Base-by-base conservation (phyloP, 169 alveolate genomes). In the Plasmodium yoelii region DNA sequence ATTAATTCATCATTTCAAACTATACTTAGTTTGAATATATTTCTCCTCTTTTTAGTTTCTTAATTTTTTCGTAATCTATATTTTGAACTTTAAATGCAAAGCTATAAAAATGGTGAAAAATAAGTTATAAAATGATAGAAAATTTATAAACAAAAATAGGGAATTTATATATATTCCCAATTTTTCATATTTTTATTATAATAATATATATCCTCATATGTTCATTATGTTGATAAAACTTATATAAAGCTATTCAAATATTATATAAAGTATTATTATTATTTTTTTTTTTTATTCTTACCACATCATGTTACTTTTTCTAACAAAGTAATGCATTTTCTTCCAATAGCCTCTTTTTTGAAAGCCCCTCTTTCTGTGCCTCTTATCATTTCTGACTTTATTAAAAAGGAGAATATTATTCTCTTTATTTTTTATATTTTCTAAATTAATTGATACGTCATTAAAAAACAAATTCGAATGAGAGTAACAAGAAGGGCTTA, bases 301-400 rank as follows among this genome's bases (percentile, higher is more conserved):
- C 88, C 77, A 63, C 88, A 77, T 77, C 88, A 77, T 77, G 26
- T 77, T 77, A 28, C 28, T 68, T 55, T 77, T 77, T 42, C 88
- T 49, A 15, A 68, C 46, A 57, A 77, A 77, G 67, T 77, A 77
- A 56, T 77, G 88, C 88, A 77, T 63, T 47, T 77, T 77, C 69
- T 77, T 77, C 88, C 88, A 77, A 69, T 77, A 77, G 3, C 88
- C 88, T 69, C 88, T 77, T 77, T 77, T 77, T 68, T 77, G 88
- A 64, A 77, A 77, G 39, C 69, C 88, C 34, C 88, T 53, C 15
- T 77, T 77, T 51, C 88, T 77, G 61, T 77, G 77, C 57, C 67
- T 51, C 12, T 63, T 77, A 55, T 77, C 88, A 63, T 77, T 77
- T 63, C 88, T 28, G 22, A 77, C 88, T 24, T 77, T 77, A 34